Evolutionary conservation across 257 asterid genomes (phyloP).

Genomic region (Solanum chiquidenum): DNA sequence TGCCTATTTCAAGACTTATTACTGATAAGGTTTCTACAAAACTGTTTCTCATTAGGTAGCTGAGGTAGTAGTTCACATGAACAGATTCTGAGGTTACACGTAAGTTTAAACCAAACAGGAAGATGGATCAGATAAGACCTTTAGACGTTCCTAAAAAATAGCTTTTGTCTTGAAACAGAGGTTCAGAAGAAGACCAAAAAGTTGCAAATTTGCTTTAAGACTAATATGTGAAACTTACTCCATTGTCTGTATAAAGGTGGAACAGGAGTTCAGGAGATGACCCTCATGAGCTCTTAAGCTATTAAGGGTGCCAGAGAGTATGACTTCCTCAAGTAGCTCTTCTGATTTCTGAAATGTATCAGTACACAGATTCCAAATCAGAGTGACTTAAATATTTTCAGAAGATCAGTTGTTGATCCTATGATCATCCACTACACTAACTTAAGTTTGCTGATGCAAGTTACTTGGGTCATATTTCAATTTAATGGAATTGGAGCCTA

Average conservation of each 20-base stretch:
- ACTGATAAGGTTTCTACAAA: neutral
- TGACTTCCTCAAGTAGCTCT: constrained; percentile 87
- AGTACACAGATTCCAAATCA: constrained; percentile 12
- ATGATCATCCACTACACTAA: neutral
- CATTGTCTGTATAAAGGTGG: constrained; percentile 62
- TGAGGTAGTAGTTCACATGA: neutral
- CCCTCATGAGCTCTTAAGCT: constrained; percentile 43
- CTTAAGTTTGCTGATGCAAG: neutral
- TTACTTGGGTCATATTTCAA: neutral
- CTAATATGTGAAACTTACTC: constrained; percentile 34
- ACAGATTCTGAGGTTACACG: neutral
- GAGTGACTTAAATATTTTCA: neutral
- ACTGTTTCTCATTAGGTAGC: neutral
- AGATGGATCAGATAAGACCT: neutral
- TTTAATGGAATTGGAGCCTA: neutral
- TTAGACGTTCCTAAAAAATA: neutral
- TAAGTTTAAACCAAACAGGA: neutral
- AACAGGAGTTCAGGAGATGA: constrained; percentile 53
- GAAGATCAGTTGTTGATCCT: neutral
- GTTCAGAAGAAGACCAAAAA: neutral
- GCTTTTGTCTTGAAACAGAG: neutral
- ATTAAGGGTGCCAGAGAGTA: constrained; percentile 85
- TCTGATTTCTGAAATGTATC: constrained; percentile 63
- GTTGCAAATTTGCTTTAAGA: neutral
- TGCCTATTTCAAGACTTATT: neutral